Conservation (phyloP, 441 rosid species). For the Gossypium gossypioides region DNA sequence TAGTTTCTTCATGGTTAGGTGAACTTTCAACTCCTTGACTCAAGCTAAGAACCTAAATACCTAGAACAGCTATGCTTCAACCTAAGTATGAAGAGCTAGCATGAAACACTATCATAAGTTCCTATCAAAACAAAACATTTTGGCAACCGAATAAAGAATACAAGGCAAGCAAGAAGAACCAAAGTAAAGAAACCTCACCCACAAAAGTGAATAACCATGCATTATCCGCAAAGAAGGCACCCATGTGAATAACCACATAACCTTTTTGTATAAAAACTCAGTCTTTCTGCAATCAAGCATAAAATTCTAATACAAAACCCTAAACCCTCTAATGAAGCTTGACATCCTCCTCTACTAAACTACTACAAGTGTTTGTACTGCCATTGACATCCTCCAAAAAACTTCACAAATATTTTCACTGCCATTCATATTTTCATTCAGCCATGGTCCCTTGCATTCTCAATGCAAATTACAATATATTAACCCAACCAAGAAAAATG, state of each 20-base stretch:
- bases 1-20: neutral
- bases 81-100: neutral
- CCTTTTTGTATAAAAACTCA: neutral
- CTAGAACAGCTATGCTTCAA: neutral
- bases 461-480: neutral
- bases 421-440: neutral
- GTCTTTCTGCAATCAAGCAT: neutral
- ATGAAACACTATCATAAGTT: neutral
- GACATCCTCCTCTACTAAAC: conserved; percentile 2
- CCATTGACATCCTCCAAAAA: neutral
- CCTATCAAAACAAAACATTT: neutral
- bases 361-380: neutral
- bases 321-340: neutral
- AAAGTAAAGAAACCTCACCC: neutral
- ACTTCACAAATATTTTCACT: neutral
- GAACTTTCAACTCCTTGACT: neutral
- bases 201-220: neutral
- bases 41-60: neutral
- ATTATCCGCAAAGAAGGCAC: neutral
- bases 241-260: neutral
- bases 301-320: neutral
- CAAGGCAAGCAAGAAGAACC: neutral
- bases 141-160: neutral
- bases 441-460: neutral
- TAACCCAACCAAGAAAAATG: neutral